phyloP scores from a whole-genome alignment of 768 basidiomycete species.

The Podaxis sp. region DNA sequence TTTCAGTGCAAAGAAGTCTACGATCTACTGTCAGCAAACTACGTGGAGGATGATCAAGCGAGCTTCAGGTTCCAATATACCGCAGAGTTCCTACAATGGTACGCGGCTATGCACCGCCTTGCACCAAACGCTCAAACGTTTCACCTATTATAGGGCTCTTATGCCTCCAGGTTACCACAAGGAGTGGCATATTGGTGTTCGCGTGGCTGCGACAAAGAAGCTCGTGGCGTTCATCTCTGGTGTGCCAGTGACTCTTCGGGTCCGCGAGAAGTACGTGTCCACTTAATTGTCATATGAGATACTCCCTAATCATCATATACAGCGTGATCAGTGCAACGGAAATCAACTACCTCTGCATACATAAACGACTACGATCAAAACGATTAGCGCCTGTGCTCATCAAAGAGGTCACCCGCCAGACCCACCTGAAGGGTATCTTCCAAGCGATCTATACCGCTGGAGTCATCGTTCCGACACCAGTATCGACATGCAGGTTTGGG shows the following conservation, averaged over 20 bases:
- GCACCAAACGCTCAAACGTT: slow-evolving; percentile 3
- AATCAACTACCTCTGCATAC: slow-evolving; percentile 97
- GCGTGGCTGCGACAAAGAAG: slow-evolving; percentile 87
- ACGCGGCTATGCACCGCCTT: slow-evolving; percentile 16
- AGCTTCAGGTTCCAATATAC: slow-evolving; percentile 97
- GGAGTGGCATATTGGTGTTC: slow-evolving; percentile 96
- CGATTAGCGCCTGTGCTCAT: slow-evolving; percentile 94
- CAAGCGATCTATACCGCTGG: slow-evolving; percentile 98
- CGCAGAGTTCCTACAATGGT: slow-evolving; percentile 93
- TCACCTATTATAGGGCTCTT: slow-evolving; percentile 66
- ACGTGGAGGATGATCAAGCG: slow-evolving; percentile 95
- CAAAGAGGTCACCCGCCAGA: slow-evolving; percentile 94
- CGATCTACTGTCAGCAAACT: slow-evolving; percentile 87
- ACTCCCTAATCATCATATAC: slow-evolving; percentile 7
- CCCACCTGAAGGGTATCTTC: slow-evolving; percentile 86
- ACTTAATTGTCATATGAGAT: background rate
- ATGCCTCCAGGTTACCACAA: slow-evolving; percentile 90
- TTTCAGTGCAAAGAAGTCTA: slow-evolving; percentile 86
- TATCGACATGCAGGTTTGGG: slow-evolving; percentile 77
- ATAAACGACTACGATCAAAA: slow-evolving; percentile 96
- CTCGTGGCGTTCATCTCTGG: slow-evolving; percentile 97
- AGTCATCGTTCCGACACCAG: slow-evolving; percentile 89
- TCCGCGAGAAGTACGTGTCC: slow-evolving; percentile 71
- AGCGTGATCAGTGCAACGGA: slow-evolving; percentile 78
- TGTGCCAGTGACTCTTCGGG: slow-evolving; percentile 82